Evolutionary conservation across 2,329 filamentous ascomycete genomes (phyloP), one percentile per base, ranked within the genome.

Genomic region (Fusarium sp.): DNA sequence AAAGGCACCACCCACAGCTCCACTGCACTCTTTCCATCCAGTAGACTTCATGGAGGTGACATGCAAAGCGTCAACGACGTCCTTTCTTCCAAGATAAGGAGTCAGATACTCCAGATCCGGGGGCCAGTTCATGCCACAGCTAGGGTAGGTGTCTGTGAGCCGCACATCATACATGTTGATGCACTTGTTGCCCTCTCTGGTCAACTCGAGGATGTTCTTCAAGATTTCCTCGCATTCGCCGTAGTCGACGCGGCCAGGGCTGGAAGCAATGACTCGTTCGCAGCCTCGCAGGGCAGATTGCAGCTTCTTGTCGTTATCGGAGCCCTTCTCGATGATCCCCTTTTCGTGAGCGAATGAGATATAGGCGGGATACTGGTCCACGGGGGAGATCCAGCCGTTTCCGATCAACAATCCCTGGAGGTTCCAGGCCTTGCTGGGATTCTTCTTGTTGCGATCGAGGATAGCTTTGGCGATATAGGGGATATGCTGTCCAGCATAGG

Each of bases 111-210:
- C 83, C 79, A 99, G 87, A 84, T 99, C 97, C 74, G 95, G 93
- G 35, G 97, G 97, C 97, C 97, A 99, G 85, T 95, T 96, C 95
- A 98, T 98, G 76, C 97, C 97, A 82, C 97, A 99, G 72, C 92
- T 93, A 6, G 94, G 93, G 82, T 90, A 95, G 8, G 85, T 86
- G 83, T 99, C 97, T 73, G 88, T 92, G 56, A 98, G 88, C 56
- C 96, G 94, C 63, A 98, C 89, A 82, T 99, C 97, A 83, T 99
- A 99, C 94, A 98, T 98, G 85, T 99, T 99, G 81, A 92, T 83
- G 83, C 97, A 99, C 58, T 88, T 84, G 57, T 88, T 84, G 23
- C 87, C 86, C 13, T 80, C 85, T 62, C 89, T 87, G 3, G 94
- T 95, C 57, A 91, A 82, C 34, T 88, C 84, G 5, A 98, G 88